phyloP scores from a whole-genome alignment of 768 basidiomycete species.

The Dictyophora rubrovolvata region DNA sequence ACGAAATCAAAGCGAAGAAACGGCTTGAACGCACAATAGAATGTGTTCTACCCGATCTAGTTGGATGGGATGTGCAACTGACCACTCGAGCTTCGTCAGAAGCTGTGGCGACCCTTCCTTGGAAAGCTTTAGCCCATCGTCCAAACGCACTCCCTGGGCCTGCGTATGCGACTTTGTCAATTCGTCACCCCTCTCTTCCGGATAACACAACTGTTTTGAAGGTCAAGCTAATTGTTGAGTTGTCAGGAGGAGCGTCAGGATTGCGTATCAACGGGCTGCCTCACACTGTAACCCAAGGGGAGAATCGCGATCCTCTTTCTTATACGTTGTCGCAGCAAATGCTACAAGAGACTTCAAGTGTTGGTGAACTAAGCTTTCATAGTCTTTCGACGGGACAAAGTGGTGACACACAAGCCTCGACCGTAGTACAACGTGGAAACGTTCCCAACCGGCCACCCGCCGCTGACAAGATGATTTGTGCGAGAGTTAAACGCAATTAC shows the following conservation, averaged over 20 bases:
- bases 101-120: slow-evolving; percentile 61
- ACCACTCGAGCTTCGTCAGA: slow-evolving; percentile 65
- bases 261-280: slow-evolving; percentile 82
- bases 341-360: slow-evolving; percentile 64
- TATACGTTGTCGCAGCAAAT: slow-evolving; percentile 51
- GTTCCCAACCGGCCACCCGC: slow-evolving; percentile 37
- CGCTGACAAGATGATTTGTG: slow-evolving; percentile 74
- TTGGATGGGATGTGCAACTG: slow-evolving; percentile 84
- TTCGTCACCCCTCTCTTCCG: slow-evolving; percentile 62
- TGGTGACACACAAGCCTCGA: slow-evolving; percentile 7
- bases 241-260: slow-evolving; percentile 64
- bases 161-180: slow-evolving; percentile 34
- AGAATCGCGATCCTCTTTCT: slow-evolving; percentile 58
- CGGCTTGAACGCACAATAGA: slow-evolving; percentile 71
- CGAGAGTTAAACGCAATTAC: slow-evolving; percentile 84
- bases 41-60: slow-evolving; percentile 61
- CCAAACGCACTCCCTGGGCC: slow-evolving; percentile 31
- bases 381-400: slow-evolving; percentile 47
- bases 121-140: slow-evolving; percentile 54
- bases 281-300: slow-evolving; percentile 51
- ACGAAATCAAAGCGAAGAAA: slow-evolving; percentile 52
- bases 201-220: slow-evolving; percentile 74
- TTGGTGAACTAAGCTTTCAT: slow-evolving; percentile 52
- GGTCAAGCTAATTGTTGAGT: slow-evolving; percentile 70
- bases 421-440: slow-evolving; percentile 3